These are phyloP conservation scores for Dactylellina parvicollis DNA, from an alignment of 2,329 filamentous ascomycete genomes.

Conservation along the genomic window DNA sequence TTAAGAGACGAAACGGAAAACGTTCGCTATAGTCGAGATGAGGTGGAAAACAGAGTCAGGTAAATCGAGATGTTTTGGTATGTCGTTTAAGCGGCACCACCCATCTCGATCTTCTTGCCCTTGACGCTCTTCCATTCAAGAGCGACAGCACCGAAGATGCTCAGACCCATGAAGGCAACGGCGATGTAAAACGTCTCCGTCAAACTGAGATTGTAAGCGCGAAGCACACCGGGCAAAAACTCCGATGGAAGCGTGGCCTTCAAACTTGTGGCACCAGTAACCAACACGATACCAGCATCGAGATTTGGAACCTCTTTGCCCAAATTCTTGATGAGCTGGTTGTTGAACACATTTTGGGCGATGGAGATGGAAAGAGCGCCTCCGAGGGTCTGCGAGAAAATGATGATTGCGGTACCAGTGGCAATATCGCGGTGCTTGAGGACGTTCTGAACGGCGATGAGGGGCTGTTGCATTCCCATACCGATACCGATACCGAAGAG, in stretches of 20 bases:
- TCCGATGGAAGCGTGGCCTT: constrained; percentile 62
- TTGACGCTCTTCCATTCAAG: constrained; percentile 66
- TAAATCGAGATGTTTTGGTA: neutral
- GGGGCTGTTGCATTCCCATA: constrained; percentile 63
- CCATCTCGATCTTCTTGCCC: constrained; percentile 58
- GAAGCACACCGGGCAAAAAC: constrained; percentile 63
- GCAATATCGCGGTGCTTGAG: constrained; percentile 62
- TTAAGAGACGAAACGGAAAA: neutral
- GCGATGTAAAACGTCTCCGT: constrained; percentile 67
- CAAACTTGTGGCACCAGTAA: constrained; percentile 67
- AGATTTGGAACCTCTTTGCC: constrained; percentile 63
- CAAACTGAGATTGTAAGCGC: constrained; percentile 66
- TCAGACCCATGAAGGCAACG: constrained; percentile 64
- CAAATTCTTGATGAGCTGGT: constrained; percentile 61
- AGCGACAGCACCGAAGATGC: constrained; percentile 64
- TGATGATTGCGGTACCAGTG: constrained; percentile 63
- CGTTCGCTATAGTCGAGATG: too few relatives aligned
- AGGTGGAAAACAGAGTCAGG: too few relatives aligned
- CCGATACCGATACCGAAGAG: constrained; percentile 65
- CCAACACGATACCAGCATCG: constrained; percentile 65
- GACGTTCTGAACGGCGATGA: constrained; percentile 65
- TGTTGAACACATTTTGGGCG: constrained; percentile 64
- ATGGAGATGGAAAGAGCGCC: constrained; percentile 65
- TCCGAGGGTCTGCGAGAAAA: constrained; percentile 65
- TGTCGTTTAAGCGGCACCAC: constrained; percentile 39